Evolutionary conservation across 2,329 filamentous ascomycete genomes (phyloP).

Genomic region (Epichloe baconii): DNA sequence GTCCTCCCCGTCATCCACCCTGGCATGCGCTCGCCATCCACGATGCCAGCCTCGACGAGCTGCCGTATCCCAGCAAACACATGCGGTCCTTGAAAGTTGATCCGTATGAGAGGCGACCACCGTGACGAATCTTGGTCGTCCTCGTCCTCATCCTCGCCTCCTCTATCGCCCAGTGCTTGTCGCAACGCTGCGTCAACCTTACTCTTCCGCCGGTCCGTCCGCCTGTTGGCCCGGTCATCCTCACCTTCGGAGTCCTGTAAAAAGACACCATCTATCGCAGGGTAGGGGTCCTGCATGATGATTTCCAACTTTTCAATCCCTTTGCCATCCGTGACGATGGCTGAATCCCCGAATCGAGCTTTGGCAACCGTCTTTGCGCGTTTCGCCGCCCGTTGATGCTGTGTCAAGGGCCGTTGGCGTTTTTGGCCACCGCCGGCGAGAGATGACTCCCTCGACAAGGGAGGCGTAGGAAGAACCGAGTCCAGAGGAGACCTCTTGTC

Average conservation of each 20-base stretch:
- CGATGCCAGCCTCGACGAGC: conserved; percentile 61
- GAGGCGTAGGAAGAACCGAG: conserved; percentile 32
- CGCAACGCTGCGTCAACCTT: conserved; percentile 23
- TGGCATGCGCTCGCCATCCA: conserved; percentile 69
- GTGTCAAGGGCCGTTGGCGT: conserved; percentile 12
- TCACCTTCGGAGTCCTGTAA: conserved; percentile 15
- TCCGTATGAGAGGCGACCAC: conserved; percentile 31
- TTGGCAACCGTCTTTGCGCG: conserved; percentile 47
- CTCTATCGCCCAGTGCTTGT: conserved; percentile 14
- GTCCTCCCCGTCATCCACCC: conserved; percentile 83
- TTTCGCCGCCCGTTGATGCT: conserved; percentile 32
- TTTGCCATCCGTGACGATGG: conserved; percentile 39
- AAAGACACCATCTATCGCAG: conserved; percentile 12
- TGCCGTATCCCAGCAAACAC: conserved; percentile 70
- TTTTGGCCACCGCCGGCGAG: conserved; percentile 17
- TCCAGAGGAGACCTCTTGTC: conserved; percentile 42
- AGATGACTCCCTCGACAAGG: conserved; percentile 25
- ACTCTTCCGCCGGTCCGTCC: conserved; percentile 16
- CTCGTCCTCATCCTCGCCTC: conserved; percentile 13
- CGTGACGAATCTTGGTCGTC: conserved; percentile 13
- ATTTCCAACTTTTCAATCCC: conserved; percentile 51
- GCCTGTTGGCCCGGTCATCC: conserved; percentile 8
- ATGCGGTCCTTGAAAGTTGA: conserved; percentile 63
- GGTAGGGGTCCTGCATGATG: conserved; percentile 44
- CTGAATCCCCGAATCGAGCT: conserved; percentile 57